Percentiles rank a stretch among this genome's conserved stretches.
phyloP scores from a whole-genome alignment of 2,329 filamentous ascomycete genomes.

The Paecilomyces sp. region DNA sequence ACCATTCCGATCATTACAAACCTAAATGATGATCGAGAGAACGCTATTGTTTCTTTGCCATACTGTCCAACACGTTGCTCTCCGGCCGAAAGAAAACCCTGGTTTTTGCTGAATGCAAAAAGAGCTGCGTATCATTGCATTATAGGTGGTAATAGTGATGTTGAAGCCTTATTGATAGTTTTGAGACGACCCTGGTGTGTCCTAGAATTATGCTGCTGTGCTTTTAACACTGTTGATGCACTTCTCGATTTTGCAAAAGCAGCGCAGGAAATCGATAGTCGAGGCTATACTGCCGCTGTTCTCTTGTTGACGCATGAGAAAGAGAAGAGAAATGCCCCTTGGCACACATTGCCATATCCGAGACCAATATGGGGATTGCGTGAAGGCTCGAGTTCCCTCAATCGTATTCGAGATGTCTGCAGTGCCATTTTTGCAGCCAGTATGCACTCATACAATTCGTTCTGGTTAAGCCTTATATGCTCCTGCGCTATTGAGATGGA shows the following conservation, averaged over 20 bases:
- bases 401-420: not conserved
- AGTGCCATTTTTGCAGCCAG: not conserved
- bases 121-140: constrained; percentile 4
- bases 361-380: not conserved
- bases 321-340: not conserved
- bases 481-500: not conserved
- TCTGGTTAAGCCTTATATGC: not conserved
- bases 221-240: not conserved
- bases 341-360: not conserved
- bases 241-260: constrained; percentile 1
- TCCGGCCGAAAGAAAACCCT: not conserved
- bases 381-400: not conserved
- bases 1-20: not conserved
- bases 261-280: constrained; percentile 1
- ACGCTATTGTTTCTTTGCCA: not conserved
- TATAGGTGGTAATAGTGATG: constrained; percentile 2
- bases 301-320: constrained; percentile 5
- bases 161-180: constrained; percentile 1
- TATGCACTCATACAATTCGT: not conserved
- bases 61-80: not conserved
- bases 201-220: constrained; percentile 5
- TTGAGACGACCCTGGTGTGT: constrained; percentile 8
- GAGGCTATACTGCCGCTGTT: constrained; percentile 3
- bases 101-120: constrained; percentile 7
- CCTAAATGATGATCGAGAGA: not conserved